phyloP scores from a whole-genome alignment of 306 rosid genomes.

The Betula pendula region DNA sequence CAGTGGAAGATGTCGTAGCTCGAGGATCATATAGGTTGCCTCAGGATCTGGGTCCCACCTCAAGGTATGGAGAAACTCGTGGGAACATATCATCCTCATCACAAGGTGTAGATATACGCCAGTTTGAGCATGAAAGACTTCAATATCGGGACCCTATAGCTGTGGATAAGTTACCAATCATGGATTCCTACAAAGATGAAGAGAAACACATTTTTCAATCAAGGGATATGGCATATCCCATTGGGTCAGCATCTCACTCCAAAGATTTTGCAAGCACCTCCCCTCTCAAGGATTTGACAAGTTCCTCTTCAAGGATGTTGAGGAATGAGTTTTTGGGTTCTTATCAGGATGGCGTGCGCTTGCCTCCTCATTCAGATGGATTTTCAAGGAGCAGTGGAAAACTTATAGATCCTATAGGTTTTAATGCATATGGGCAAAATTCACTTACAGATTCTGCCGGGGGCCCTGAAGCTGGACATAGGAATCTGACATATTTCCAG shows the following conservation, averaged over 20 bases:
- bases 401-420: slow-evolving; percentile 40
- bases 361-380: slow-evolving; percentile 49
- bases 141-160: slow-evolving; percentile 41
- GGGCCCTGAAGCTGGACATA: slow-evolving; percentile 49
- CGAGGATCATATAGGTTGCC: slow-evolving; percentile 49
- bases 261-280: slow-evolving; percentile 53
- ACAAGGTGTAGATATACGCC: slow-evolving; percentile 36
- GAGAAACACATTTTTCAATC: slow-evolving; percentile 44
- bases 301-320: slow-evolving; percentile 46
- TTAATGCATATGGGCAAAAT: slow-evolving; percentile 57
- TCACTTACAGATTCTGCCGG: slow-evolving; percentile 40
- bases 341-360: slow-evolving; percentile 37
- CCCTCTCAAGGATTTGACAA: slow-evolving; percentile 47
- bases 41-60: slow-evolving; percentile 35
- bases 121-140: slow-evolving; percentile 52
- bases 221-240: slow-evolving; percentile 41
- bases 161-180: slow-evolving; percentile 45
- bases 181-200: slow-evolving; percentile 39
- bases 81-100: slow-evolving; percentile 40
- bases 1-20: slow-evolving; percentile 36
- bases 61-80: slow-evolving; percentile 38
- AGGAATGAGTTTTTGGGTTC: slow-evolving; percentile 50
- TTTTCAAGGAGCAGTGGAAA: slow-evolving; percentile 47
- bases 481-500: slow-evolving; percentile 41
- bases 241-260: slow-evolving; percentile 47